A percentile compares a stretch with the other conserved stretches of the same genome.
These are phyloP conservation scores for Purpureocillium lavendulum DNA, from an alignment of 2,329 filamentous ascomycete genomes.

Conservation along the genomic window DNA sequence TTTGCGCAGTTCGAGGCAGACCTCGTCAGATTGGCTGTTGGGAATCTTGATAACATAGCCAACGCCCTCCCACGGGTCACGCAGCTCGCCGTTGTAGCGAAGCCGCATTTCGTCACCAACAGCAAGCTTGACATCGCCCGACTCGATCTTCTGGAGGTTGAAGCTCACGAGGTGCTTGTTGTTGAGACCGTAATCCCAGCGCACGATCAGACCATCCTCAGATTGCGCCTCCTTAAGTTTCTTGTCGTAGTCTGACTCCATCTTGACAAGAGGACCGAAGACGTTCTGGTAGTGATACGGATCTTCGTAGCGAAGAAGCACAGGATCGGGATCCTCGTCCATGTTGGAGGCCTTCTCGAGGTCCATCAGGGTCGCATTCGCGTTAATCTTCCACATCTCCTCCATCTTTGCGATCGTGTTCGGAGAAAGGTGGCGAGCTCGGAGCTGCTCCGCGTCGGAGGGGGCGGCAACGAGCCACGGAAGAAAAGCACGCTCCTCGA, in stretches of 20 bases:
- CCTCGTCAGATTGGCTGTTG: conserved; percentile 97
- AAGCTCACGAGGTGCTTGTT: conserved; percentile 97
- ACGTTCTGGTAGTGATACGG: conserved; percentile 99
- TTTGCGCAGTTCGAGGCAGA: conserved; percentile 87
- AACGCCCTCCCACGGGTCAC: conserved; percentile 90
- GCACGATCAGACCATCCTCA: conserved; percentile 87
- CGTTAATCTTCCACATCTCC: conserved; percentile 97
- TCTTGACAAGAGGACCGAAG: conserved; percentile 95
- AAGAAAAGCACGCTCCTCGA: conserved; percentile 92
- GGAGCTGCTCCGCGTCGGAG: conserved; percentile 90
- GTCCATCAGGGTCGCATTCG: conserved; percentile 78
- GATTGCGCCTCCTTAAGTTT: conserved; percentile 98
- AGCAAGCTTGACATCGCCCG: conserved; percentile 94
- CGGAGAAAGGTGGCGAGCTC: conserved; percentile 84
- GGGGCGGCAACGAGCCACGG: conserved; percentile 87
- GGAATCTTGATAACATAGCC: conserved; percentile 99
- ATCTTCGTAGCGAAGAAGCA: conserved; percentile 90
- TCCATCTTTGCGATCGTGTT: conserved; percentile 95
- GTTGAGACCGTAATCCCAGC: conserved; percentile 92
- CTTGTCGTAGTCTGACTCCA: conserved; percentile 97
- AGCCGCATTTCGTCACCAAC: conserved; percentile 98
- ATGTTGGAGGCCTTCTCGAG: conserved; percentile 85
- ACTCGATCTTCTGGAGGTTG: conserved; percentile 90
- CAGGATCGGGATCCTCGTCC: conserved; percentile 90
- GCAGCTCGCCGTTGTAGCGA: conserved; percentile 90